These are phyloP conservation scores for Lipomyces chichibuensis DNA, from an alignment of 805 yeast genomes.

Conservation along the genomic window DNA sequence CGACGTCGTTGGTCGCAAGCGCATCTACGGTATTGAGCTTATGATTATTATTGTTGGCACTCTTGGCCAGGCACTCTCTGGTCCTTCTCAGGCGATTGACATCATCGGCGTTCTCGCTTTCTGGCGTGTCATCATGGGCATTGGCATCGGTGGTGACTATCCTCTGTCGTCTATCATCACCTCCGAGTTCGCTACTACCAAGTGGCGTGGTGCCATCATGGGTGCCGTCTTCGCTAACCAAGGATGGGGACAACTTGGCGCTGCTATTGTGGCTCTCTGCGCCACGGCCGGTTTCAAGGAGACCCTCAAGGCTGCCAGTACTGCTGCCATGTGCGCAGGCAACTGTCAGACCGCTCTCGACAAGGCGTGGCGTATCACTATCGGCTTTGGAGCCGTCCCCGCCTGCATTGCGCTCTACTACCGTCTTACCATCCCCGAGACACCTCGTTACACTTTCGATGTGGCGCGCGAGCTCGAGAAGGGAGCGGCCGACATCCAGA, in stretches of 20 bases:
- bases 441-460: constrained; percentile 88
- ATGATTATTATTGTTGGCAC: constrained; percentile 82
- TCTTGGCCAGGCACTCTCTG: constrained; percentile 73
- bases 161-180: constrained; percentile 92
- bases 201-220: constrained; percentile 98
- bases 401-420: constrained; percentile 79
- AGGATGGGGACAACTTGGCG: constrained; percentile 92
- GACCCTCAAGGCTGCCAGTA: constrained; percentile 56
- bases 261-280: constrained; percentile 80
- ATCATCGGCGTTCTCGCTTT: constrained; percentile 68
- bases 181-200: constrained; percentile 89
- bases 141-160: constrained; percentile 97
- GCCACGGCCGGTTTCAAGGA: constrained; percentile 77
- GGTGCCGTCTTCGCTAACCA: constrained; percentile 95
- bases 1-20: constrained; percentile 82
- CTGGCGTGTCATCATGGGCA: constrained; percentile 87
- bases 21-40: constrained; percentile 83
- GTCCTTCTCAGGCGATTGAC: constrained; percentile 51
- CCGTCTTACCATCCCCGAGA: constrained; percentile 93
- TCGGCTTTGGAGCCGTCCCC: constrained; percentile 91
- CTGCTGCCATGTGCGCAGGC: constrained; percentile 63
- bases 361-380: constrained; percentile 90
- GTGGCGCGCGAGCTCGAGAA: constrained; percentile 61
- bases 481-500: constrained; percentile 60
- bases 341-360: constrained; percentile 78